Base-by-base conservation (phyloP, 495 filamentous ascomycete species). In the Barbatosphaeria neglecta region DNA sequence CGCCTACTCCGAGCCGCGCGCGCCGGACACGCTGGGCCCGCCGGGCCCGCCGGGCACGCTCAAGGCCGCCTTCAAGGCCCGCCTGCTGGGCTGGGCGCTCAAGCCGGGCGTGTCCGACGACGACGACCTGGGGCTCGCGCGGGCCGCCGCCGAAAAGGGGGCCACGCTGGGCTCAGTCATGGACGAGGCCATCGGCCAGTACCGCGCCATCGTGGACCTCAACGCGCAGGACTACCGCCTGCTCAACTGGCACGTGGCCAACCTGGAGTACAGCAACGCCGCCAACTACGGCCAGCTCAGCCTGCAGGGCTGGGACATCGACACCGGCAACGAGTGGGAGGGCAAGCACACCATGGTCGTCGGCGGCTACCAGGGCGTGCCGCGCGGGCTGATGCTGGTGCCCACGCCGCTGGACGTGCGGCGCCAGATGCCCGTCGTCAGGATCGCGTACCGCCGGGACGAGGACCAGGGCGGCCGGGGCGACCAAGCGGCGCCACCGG, bases 201-300 rank as follows among this genome's bases (percentile, higher is more conserved):
- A 95, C 62, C 82, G 84, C 50, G 75, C 75, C 35, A 74, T 97
- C 46, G 74, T 96, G 17, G 82, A 92, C 39, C 66, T 99, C 22
- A 86, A 80, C 0, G 78, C 88, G 0, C 84, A 85, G 56, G 92
- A 96, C 53, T 80, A 94, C 65, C 76, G 92, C 40, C 71, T 97
- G 25, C 73, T 96, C 53, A 99, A 97, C 57, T 99, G 92, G 92
- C 93, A 99, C 65, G 82, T 95, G 60, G 92, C 93, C 48, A 99
- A 99, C 56, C 73, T 97, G 23, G 92, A 99, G 59, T 99, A 99
- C 57, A 90, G 90, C 40, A 97, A 96, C 57, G 93, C 92, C 0
- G 81, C 77, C 5, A 94, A 89, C 57, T 81, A 93, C 44, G 76
- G 82, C 47, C 81, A 84, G 45, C 76, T 97, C 16, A 97, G 90